Percentiles rank a stretch among this genome's conserved stretches.
Conservation (phyloP, 139 green algal species). For the Chloropicon primus region DNA sequence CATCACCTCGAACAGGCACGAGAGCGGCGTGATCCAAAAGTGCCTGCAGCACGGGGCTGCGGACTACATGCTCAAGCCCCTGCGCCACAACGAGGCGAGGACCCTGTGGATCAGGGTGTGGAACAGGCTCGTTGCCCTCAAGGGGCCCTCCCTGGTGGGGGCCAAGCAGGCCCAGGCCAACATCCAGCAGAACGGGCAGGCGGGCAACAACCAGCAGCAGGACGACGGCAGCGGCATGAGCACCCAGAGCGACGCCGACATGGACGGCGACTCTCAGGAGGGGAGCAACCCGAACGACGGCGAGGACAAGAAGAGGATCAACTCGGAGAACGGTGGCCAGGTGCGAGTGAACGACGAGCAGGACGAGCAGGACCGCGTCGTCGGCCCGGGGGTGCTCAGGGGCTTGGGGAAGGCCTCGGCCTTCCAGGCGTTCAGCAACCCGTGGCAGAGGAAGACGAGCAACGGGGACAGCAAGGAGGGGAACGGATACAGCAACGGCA, state of each 20-base stretch:
- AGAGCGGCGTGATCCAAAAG: constrained; percentile 45
- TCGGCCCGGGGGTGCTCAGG: background rate
- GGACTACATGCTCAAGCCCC: constrained; percentile 74
- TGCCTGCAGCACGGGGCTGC: constrained; percentile 66
- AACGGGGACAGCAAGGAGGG: background rate
- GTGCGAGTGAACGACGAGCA: background rate
- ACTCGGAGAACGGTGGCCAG: background rate
- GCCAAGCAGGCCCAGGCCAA: background rate
- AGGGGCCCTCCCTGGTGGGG: background rate
- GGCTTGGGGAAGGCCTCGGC: background rate
- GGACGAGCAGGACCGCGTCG: background rate
- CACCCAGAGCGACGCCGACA: background rate
- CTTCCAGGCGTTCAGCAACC: background rate
- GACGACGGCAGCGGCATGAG: background rate
- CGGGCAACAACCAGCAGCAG: too few species aligned
- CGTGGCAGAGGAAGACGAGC: background rate
- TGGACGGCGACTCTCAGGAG: background rate
- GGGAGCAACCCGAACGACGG: background rate
- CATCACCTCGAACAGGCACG: constrained; percentile 46
- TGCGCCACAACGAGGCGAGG: constrained; percentile 66
- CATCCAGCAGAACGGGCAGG: background rate
- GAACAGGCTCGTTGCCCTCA: constrained; percentile 8
- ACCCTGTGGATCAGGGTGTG: constrained; percentile 75
- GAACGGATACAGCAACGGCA: background rate
- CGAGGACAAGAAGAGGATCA: background rate